A percentile compares a stretch with the other conserved stretches of the same genome.
Conservation (phyloP, 1,284 basidiomycete species). For the Apiotrichum sp. region DNA sequence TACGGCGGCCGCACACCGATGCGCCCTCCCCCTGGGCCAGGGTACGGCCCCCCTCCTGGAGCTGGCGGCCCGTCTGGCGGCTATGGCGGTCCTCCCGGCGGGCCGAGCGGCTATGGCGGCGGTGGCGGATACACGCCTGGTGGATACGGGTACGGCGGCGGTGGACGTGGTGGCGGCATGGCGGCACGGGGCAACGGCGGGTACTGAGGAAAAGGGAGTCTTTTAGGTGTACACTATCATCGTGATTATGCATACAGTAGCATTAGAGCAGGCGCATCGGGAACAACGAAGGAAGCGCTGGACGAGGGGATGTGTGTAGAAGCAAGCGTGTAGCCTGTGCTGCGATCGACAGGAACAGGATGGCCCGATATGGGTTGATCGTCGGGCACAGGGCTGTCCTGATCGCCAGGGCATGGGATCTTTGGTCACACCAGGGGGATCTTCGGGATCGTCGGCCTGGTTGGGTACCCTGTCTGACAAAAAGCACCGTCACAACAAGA, state of each 20-base stretch:
- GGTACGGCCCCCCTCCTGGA: neutral
- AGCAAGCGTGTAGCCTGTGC: too few relatives aligned
- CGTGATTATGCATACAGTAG: neutral
- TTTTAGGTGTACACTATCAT: neutral
- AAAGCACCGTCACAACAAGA: too few relatives aligned
- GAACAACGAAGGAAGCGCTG: too few relatives aligned
- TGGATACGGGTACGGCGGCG: neutral
- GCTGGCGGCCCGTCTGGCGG: neutral
- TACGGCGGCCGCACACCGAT: conserved; percentile 8
- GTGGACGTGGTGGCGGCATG: conserved; percentile 4
- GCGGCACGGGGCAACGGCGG: conserved; percentile 5
- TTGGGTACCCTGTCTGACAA: too few relatives aligned
- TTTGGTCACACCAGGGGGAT: too few relatives aligned
- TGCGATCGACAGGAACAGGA: too few relatives aligned
- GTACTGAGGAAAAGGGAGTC: neutral
- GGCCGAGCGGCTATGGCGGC: neutral
- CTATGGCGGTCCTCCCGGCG: neutral
- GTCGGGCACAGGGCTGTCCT: too few relatives aligned
- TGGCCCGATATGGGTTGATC: too few relatives aligned
- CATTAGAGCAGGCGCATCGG: neutral
- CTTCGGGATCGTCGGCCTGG: too few relatives aligned
- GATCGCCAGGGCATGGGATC: too few relatives aligned
- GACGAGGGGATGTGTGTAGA: too few relatives aligned
- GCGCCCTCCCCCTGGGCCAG: neutral
- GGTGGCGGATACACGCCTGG: neutral